A percentile compares a stretch with the other conserved stretches of the same genome.
Evolutionary conservation across 179 eudicot genomes (phyloP).

Genomic region (Silene coronaria): DNA sequence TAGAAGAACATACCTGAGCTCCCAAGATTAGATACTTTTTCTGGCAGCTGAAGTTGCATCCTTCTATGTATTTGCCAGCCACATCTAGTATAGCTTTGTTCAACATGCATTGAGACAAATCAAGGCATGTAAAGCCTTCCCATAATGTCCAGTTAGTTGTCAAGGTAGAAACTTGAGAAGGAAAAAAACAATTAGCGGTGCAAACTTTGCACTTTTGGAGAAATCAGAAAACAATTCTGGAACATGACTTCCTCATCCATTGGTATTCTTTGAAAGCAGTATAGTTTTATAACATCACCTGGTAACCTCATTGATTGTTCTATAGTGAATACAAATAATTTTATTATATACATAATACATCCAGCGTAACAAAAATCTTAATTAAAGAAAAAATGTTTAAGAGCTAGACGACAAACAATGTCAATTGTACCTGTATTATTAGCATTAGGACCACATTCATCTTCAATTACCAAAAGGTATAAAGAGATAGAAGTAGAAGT

Average conservation of each 20-base stretch:
- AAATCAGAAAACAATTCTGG: not conserved
- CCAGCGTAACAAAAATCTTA: no score
- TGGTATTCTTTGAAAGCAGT: conserved; percentile 6
- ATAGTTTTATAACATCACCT: not conserved
- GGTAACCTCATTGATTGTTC: no score
- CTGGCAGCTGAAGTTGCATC: conserved; percentile 46
- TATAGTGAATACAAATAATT: no score
- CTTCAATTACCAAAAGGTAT: no score
- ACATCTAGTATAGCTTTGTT: conserved; percentile 79
- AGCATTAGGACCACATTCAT: no score
- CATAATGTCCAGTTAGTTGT: conserved; percentile 59
- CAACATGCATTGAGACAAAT: conserved; percentile 79
- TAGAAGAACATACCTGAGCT: conserved; percentile 47
- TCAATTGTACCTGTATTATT: no score
- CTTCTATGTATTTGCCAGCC: conserved; percentile 50
- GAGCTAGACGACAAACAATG: no score
- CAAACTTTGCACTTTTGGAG: not conserved
- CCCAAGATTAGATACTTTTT: conserved; percentile 57
- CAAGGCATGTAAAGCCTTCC: conserved; percentile 95
- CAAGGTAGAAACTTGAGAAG: conserved; percentile 37
- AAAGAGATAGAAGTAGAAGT: no score
- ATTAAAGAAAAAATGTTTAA: no score
- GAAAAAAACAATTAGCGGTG: not conserved
- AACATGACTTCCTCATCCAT: not conserved
- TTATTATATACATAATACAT: no score